Percentiles rank a stretch among this genome's conserved stretches.
phyloP scores from a whole-genome alignment of 192 early-diverging fungal species.

The Coemansia sp. region DNA sequence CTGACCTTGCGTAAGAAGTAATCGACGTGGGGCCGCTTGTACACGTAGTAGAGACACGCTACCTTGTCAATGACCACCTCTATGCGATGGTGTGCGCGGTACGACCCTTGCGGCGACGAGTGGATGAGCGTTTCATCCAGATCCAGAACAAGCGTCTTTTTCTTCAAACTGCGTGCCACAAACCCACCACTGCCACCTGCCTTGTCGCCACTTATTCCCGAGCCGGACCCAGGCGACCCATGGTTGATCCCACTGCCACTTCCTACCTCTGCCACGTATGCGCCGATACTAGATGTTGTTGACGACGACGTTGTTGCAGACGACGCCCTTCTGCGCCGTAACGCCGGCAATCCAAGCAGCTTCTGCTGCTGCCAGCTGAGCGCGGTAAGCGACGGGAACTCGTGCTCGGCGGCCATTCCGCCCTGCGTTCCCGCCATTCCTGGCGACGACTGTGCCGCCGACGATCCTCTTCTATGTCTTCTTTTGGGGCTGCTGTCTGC shows the following conservation, averaged over 20 bases:
- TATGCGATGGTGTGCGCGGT: constrained; percentile 63
- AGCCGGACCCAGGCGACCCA: constrained; percentile 18
- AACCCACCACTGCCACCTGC: neutral
- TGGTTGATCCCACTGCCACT: neutral
- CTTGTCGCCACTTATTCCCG: constrained; percentile 1
- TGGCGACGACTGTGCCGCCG: constrained; percentile 5
- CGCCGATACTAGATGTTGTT: constrained; percentile 23
- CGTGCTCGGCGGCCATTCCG: neutral
- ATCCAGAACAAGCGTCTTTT: constrained; percentile 64
- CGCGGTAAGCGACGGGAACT: constrained; percentile 5
- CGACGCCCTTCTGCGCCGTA: constrained; percentile 41
- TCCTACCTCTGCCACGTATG: constrained; percentile 2
- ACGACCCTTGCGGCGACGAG: constrained; percentile 59
- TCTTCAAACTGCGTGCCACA: constrained; percentile 22
- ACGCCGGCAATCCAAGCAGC: constrained; percentile 5
- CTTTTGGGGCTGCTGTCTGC: constrained; percentile 9
- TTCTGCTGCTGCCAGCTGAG: constrained; percentile 12
- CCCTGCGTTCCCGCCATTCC: neutral
- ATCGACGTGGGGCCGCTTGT: constrained; percentile 62
- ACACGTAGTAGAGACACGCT: constrained; percentile 63
- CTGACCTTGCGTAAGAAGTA: constrained; percentile 64
- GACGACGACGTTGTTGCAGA: constrained; percentile 42
- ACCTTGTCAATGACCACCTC: constrained; percentile 66
- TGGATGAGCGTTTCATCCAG: constrained; percentile 73
- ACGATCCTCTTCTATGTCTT: constrained; percentile 8